Base-by-base conservation (phyloP, 2,329 filamentous ascomycete genomes). In the Trichophyton verrucosum region DNA sequence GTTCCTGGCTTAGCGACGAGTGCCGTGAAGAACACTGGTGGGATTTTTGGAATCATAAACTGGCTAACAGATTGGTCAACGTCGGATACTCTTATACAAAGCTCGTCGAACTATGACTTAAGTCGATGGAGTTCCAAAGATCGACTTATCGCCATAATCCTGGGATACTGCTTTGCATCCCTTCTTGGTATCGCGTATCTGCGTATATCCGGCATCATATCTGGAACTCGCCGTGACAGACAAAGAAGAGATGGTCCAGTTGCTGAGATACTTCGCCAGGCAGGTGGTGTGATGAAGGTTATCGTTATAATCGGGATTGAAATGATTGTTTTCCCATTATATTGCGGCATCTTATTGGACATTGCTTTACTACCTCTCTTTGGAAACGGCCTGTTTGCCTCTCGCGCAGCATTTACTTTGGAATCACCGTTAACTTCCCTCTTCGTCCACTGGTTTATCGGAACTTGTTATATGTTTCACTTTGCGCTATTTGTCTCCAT, bases 391-490 rank as follows among this genome's bases (percentile, higher is more conserved):
- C 91, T 88, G 0, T 74, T 96, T 58, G 81, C 82, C 64, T 90
- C 89, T 6, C 84, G 94, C 22, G 76, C 95, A 58, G 77, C 84
- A 3, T 99, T 96, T 69, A 89, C 89, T 1, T 77, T 83, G 60
- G 80, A 84, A 63, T 90, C 87, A 63, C 94, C 94, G 0, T 81
- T 92, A 66, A 96, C 91, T 0, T 96, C 92, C 13, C 84, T 95
- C 13, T 99, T 99, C 72, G 88, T 97, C 59, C 94, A 99, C 73
- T 99, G 94, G 94, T 99, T 99, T 70, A 87, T 96, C 61, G 94
- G 94, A 57, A 99, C 94, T 2, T 95, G 91, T 64, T 99, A 99
- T 74, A 99, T 99, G 95, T 99, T 99, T 76, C 94, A 99, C 72
- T 99, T 99, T 72, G 94, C 94, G 3, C 82, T 99, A 2, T 99